phyloP scores from a whole-genome alignment of 2,329 filamentous ascomycete genomes.

The Ophiostoma ulmi region DNA sequence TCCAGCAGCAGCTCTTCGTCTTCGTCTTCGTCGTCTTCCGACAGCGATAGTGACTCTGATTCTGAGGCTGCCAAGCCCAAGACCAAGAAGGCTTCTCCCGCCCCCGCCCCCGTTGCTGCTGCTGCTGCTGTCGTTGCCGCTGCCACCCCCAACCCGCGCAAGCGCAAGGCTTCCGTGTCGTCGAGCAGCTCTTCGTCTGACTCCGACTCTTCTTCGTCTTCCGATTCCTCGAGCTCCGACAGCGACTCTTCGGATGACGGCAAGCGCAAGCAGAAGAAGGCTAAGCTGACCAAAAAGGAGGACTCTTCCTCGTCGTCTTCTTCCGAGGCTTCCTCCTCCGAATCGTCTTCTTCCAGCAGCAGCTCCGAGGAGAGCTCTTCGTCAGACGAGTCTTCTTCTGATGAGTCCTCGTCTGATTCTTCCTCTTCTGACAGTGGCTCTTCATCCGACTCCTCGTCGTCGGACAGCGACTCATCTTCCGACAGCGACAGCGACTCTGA shows the following conservation, averaged over 20 bases:
- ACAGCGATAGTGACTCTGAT: slow-evolving; percentile 33
- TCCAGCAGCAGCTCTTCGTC: slow-evolving; percentile 29
- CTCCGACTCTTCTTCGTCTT: slow-evolving; percentile 36
- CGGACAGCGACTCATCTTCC: slow-evolving; percentile 18
- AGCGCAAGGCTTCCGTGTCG: slow-evolving; percentile 47
- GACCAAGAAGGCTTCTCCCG: slow-evolving; percentile 26
- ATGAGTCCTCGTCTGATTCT: slow-evolving; percentile 11
- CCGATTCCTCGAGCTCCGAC: slow-evolving; percentile 33
- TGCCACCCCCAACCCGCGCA: slow-evolving; percentile 41
- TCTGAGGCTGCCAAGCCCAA: slow-evolving; percentile 32
- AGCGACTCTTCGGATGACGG: slow-evolving; percentile 29
- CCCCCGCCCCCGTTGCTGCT: not conserved
- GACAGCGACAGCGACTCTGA: slow-evolving; percentile 26
- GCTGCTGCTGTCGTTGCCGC: not conserved
- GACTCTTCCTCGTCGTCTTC: slow-evolving; percentile 19
- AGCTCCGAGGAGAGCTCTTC: slow-evolving; percentile 27
- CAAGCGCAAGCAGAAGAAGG: slow-evolving; percentile 29
- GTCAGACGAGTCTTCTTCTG: slow-evolving; percentile 20
- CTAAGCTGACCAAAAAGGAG: slow-evolving; percentile 24
- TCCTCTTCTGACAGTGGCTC: slow-evolving; percentile 26
- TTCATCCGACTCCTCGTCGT: slow-evolving; percentile 23
- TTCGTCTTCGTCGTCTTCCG: slow-evolving; percentile 11
- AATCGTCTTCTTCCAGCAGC: slow-evolving; percentile 19
- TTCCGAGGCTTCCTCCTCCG: slow-evolving; percentile 21
- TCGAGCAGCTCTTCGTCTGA: slow-evolving; percentile 37